These are phyloP conservation scores for Lophium mytilinum DNA, from an alignment of 495 filamentous ascomycete species.

Conservation along the genomic window DNA sequence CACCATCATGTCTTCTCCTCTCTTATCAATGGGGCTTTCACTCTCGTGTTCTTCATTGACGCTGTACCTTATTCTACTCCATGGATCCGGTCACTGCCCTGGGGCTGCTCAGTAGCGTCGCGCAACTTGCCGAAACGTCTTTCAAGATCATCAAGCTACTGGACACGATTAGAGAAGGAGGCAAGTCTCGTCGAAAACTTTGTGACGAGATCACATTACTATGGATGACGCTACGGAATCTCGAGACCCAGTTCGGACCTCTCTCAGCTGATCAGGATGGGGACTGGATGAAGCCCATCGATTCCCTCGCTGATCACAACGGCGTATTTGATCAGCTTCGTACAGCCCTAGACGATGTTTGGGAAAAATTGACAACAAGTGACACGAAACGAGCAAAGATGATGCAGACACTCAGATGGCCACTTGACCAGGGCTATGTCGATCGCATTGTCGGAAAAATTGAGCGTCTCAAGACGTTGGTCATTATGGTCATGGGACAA, in stretches of 20 bases:
- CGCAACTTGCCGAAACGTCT: slow-evolving; percentile 2
- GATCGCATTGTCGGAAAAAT: neutral
- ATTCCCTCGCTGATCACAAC: slow-evolving; percentile 1
- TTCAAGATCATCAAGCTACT: slow-evolving; percentile 10
- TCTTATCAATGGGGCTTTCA: too few relatives aligned
- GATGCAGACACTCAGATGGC: slow-evolving; percentile 8
- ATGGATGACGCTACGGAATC: slow-evolving; percentile 13
- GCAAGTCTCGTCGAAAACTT: slow-evolving; percentile 2
- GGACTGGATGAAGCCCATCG: slow-evolving; percentile 10
- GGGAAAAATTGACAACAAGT: slow-evolving; percentile 1
- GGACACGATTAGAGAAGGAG: slow-evolving; percentile 6
- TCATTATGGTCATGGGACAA: slow-evolving; percentile 5
- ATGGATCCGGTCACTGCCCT: slow-evolving; percentile 5
- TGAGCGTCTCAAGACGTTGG: slow-evolving; percentile 5
- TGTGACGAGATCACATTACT: slow-evolving; percentile 6
- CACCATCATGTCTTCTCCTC: too few relatives aligned
- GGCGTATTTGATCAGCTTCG: slow-evolving; percentile 5
- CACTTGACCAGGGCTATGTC: slow-evolving; percentile 5
- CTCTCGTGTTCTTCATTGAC: too few relatives aligned
- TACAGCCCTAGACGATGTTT: slow-evolving; percentile 2
- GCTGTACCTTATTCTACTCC: neutral
- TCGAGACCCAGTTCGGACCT: slow-evolving; percentile 5
- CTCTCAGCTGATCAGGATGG: slow-evolving; percentile 2
- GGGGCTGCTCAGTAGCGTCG: slow-evolving; percentile 2
- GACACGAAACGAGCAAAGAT: neutral